Evolutionary conservation across 1,139 yeast species (phyloP).

Genomic region (Yamadazyma diddensiae): DNA sequence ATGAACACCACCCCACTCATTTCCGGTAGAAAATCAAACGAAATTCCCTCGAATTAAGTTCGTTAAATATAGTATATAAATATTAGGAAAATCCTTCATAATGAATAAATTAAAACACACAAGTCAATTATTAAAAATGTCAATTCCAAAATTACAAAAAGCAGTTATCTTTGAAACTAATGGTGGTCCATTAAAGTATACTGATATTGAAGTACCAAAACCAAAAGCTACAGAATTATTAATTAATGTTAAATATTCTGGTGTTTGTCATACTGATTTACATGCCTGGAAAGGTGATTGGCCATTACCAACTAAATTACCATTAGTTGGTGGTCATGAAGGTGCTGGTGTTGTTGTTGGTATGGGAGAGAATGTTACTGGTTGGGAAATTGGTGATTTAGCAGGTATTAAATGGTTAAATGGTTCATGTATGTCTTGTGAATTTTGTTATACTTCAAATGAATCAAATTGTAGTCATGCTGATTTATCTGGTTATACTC

Average conservation of each 20-base stretch:
- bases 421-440: slow-evolving; percentile 70
- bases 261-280: slow-evolving; percentile 77
- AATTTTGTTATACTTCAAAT: slow-evolving; percentile 59
- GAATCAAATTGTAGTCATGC: slow-evolving; percentile 70
- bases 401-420: slow-evolving; percentile 21
- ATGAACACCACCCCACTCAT: too few relatives aligned
- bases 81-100: too few relatives aligned
- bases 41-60: too few relatives aligned
- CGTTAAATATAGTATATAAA: too few relatives aligned
- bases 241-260: slow-evolving; percentile 68
- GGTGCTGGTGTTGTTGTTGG: slow-evolving; percentile 82
- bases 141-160: slow-evolving; percentile 36
- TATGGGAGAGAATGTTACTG: slow-evolving; percentile 60
- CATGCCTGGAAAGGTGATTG: slow-evolving; percentile 81
- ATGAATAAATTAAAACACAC: slow-evolving; percentile 9
- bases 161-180: slow-evolving; percentile 37
- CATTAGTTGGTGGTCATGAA: slow-evolving; percentile 80
- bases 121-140: slow-evolving; percentile 12
- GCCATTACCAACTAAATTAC: slow-evolving; percentile 66
- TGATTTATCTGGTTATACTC: slow-evolving; percentile 73
- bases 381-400: slow-evolving; percentile 41
- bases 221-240: slow-evolving; percentile 69
- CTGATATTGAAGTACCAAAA: slow-evolving; percentile 63
- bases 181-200: slow-evolving; percentile 50
- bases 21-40: too few relatives aligned